Conservation (phyloP, 2,329 filamentous ascomycete species). For the Sclerotiophoma versabilis region DNA sequence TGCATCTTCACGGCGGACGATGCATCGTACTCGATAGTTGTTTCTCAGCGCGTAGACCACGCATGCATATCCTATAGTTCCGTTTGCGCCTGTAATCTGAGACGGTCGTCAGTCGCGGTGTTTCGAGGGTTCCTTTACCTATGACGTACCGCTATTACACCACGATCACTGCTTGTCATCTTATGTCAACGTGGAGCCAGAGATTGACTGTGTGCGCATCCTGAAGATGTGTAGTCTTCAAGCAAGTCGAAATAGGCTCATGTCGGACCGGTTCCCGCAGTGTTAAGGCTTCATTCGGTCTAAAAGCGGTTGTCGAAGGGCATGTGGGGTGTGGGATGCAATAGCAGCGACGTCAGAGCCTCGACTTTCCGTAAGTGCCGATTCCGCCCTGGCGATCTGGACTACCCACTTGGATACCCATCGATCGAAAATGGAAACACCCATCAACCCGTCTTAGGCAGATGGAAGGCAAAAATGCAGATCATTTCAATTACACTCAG, state of each 20-base stretch:
- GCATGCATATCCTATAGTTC: conserved; percentile 44
- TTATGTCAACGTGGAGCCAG: too few relatives aligned
- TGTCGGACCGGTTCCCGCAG: neutral
- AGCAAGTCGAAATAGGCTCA: conserved; percentile 3
- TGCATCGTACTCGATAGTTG: conserved; percentile 45
- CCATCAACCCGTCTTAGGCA: neutral
- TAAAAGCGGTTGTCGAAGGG: conserved; percentile 4
- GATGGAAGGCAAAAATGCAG: conserved; percentile 8
- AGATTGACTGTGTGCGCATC: too few relatives aligned
- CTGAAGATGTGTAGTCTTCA: too few relatives aligned
- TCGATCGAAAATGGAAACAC: conserved; percentile 3
- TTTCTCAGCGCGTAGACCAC: conserved; percentile 33
- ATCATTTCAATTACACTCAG: too few relatives aligned
- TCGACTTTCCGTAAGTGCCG: conserved; percentile 2
- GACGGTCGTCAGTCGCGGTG: conserved; percentile 1
- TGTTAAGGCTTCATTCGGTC: conserved; percentile 1
- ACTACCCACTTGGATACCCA: neutral
- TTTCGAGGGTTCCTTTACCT: neutral
- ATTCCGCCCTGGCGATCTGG: conserved; percentile 7
- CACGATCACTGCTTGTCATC: conserved; percentile 16
- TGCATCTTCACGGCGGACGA: conserved; percentile 40
- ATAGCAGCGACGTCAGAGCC: neutral
- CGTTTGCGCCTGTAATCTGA: conserved; percentile 47
- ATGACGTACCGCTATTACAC: conserved; percentile 36
- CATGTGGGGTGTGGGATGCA: neutral